These are phyloP conservation scores for Clavariopsis aquatica DNA, from an alignment of 495 filamentous ascomycete species.

Conservation along the genomic window DNA sequence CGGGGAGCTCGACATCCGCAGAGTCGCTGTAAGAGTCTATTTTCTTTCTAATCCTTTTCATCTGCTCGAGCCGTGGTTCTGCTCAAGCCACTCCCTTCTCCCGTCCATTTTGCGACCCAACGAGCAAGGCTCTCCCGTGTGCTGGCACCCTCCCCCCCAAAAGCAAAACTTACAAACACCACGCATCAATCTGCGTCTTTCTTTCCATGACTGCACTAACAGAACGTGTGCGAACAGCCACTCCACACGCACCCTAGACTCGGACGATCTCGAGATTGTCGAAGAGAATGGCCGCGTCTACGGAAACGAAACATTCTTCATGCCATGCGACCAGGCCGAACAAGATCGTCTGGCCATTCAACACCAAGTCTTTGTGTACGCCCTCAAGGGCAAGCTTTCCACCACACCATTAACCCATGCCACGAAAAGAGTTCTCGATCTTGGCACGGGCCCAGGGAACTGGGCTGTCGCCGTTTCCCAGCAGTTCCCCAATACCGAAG, in stretches of 20 bases:
- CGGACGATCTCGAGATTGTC: slow-evolving; percentile 40
- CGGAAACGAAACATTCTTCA: slow-evolving; percentile 65
- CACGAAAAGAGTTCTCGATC: slow-evolving; percentile 38
- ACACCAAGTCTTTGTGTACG: slow-evolving; percentile 39
- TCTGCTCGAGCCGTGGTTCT: neutral
- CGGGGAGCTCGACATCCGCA: slow-evolving; percentile 30
- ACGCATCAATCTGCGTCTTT: neutral
- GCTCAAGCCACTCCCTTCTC: neutral
- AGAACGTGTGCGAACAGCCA: slow-evolving; percentile 9
- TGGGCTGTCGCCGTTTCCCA: slow-evolving; percentile 44
- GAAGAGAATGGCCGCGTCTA: slow-evolving; percentile 70
- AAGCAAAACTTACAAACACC: neutral
- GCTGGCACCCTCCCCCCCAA: neutral
- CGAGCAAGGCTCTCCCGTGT: neutral
- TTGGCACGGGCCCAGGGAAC: slow-evolving; percentile 44
- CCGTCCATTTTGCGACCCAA: neutral
- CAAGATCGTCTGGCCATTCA: slow-evolving; percentile 69
- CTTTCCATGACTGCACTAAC: neutral
- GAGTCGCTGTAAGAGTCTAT: slow-evolving; percentile 31
- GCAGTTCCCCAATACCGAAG: slow-evolving; percentile 40
- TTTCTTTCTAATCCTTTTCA: neutral
- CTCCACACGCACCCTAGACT: slow-evolving; percentile 31
- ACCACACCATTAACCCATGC: slow-evolving; percentile 31
- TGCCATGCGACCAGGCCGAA: slow-evolving; percentile 76
- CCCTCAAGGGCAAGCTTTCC: slow-evolving; percentile 38